phyloP scores from a whole-genome alignment of 257 asterid species.

The Penstemon eatonii region DNA sequence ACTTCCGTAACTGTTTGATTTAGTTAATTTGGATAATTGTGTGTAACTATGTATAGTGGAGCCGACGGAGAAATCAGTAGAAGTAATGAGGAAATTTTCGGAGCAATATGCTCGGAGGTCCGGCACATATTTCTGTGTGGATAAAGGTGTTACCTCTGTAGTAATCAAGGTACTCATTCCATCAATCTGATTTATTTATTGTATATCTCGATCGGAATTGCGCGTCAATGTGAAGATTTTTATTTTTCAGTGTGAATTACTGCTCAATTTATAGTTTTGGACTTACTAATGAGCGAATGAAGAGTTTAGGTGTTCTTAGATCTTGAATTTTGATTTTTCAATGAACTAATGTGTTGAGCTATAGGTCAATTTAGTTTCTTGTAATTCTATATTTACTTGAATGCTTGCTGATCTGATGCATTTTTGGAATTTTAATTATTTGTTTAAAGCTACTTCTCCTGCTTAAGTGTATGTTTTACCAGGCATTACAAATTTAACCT shows the following conservation, averaged over 20 bases:
- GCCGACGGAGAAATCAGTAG: conserved; percentile 93
- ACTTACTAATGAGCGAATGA: not conserved
- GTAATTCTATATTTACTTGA: not conserved
- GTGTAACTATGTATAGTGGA: conserved; percentile 50
- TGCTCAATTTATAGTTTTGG: not conserved
- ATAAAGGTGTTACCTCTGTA: conserved; percentile 90
- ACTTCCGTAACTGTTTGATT: not conserved
- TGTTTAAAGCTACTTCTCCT: conserved; percentile 5
- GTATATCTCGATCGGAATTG: not conserved
- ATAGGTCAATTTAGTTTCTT: not conserved
- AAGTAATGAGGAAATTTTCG: conserved; percentile 94
- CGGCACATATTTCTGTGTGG: conserved; percentile 82
- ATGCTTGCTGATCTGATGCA: not conserved
- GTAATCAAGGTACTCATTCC: conserved; percentile 64
- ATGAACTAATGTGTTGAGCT: not conserved
- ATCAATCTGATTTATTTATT: not conserved
- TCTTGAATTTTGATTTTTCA: not conserved
- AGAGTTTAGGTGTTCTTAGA: not conserved
- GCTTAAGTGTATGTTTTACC: not conserved
- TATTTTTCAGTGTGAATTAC: not conserved
- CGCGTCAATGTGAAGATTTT: not conserved
- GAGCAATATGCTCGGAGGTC: conserved; percentile 98
- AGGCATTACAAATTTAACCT: not conserved
- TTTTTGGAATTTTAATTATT: not conserved
- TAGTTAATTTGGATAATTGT: conserved; percentile 19